Evolutionary conservation across 257 asterid genomes (phyloP).

Genomic region (Ilex asprella): DNA sequence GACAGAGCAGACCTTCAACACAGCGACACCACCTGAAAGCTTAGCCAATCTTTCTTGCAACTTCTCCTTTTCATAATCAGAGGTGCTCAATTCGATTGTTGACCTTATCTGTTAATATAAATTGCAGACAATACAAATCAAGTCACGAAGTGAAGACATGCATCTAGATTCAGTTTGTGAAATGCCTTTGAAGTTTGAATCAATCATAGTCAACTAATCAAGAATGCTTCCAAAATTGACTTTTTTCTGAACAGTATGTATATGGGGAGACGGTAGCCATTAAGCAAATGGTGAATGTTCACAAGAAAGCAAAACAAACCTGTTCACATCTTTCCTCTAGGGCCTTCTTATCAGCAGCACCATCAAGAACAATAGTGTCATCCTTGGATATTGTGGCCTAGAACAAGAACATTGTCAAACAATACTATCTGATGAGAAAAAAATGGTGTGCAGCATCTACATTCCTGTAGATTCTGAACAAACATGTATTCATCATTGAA

Average conservation of each 20-base stretch:
- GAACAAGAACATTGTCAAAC: neutral
- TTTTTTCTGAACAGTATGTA: no score
- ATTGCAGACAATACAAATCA: constrained; percentile 1
- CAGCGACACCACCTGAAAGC: constrained; percentile 67
- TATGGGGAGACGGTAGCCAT: no score
- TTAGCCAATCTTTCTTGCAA: constrained; percentile 60
- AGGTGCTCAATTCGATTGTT: constrained; percentile 42
- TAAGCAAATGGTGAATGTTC: neutral
- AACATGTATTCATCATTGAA: no score
- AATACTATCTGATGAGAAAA: neutral
- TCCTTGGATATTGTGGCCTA: constrained; percentile 72
- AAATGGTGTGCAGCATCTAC: no score
- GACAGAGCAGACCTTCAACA: constrained; percentile 35
- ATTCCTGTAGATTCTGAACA: no score
- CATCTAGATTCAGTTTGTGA: neutral
- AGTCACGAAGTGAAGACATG: neutral
- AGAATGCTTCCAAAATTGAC: neutral
- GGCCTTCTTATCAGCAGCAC: constrained; percentile 41
- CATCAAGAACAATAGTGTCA: constrained; percentile 56
- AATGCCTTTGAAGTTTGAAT: no score
- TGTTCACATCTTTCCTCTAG: constrained; percentile 52
- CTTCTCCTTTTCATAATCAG: constrained; percentile 62
- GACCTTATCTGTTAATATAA: constrained; percentile 39
- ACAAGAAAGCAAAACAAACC: constrained; percentile 20
- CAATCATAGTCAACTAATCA: neutral